These are phyloP conservation scores for Cladosporium sp. DNA, from an alignment of 2,329 filamentous ascomycete genomes.

Conservation along the genomic window DNA sequence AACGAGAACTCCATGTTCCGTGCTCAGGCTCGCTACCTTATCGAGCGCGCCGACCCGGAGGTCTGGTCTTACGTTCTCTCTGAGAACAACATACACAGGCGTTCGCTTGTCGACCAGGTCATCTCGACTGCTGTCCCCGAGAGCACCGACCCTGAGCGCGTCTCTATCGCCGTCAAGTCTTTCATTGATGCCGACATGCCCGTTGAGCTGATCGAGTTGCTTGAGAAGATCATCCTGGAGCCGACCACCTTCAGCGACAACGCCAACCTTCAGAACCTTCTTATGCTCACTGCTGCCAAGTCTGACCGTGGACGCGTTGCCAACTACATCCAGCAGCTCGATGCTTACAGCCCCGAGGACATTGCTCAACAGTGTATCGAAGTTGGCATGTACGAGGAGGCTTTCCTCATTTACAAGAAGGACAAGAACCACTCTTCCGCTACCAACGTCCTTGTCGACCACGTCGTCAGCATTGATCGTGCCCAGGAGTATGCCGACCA, in stretches of 20 bases:
- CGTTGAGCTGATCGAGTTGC: constrained; percentile 87
- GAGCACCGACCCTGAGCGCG: constrained; percentile 86
- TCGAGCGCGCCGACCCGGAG: constrained; percentile 83
- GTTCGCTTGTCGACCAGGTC: constrained; percentile 92
- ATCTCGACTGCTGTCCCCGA: constrained; percentile 84
- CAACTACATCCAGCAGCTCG: constrained; percentile 90
- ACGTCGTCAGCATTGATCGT: constrained; percentile 96
- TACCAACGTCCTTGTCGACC: constrained; percentile 85
- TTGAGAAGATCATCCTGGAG: constrained; percentile 99
- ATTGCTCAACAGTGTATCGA: constrained; percentile 91
- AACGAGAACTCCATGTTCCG: constrained; percentile 99
- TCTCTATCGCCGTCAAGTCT: constrained; percentile 86
- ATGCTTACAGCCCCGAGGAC: constrained; percentile 84
- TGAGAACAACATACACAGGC: constrained; percentile 90
- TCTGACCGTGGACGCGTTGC: constrained; percentile 92
- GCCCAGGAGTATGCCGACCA: constrained; percentile 93
- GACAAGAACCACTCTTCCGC: constrained; percentile 81
- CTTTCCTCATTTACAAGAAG: constrained; percentile 99
- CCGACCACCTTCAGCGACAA: constrained; percentile 99
- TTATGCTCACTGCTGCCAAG: constrained; percentile 94
- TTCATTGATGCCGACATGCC: constrained; percentile 90
- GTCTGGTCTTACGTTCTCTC: constrained; percentile 94
- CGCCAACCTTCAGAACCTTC: constrained; percentile 87
- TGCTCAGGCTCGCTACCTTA: constrained; percentile 88
- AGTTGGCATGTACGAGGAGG: constrained; percentile 91